Evolutionary conservation across 2,329 filamentous ascomycete genomes (phyloP).

Genomic region (Sclerotinia sclerotiorum): DNA sequence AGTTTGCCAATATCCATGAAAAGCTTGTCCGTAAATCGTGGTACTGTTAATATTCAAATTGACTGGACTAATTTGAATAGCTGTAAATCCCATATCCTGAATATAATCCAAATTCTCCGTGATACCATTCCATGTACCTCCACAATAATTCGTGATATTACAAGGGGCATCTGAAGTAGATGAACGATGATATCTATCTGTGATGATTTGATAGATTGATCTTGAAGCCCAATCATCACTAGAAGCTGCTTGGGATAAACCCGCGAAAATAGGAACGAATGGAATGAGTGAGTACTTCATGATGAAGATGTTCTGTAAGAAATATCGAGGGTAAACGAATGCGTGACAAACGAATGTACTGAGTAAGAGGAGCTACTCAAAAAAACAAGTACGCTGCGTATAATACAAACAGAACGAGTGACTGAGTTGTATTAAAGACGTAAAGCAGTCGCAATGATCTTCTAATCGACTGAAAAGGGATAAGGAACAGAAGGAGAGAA

Average conservation of each 20-base stretch:
- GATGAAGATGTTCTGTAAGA: background rate
- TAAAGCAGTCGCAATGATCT: background rate
- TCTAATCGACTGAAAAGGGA: background rate
- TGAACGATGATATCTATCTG: constrained; percentile 46
- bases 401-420: constrained; percentile 3
- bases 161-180: constrained; percentile 38
- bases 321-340: constrained; percentile 1
- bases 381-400: background rate
- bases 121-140: constrained; percentile 47
- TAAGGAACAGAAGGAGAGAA: background rate
- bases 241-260: constrained; percentile 16
- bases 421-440: constrained; percentile 2
- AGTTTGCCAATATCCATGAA: constrained; percentile 24
- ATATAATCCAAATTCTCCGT: constrained; percentile 47
- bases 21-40: constrained; percentile 28
- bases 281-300: constrained; percentile 20
- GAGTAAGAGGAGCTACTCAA: constrained; percentile 10
- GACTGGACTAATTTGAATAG: constrained; percentile 48
- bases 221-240: constrained; percentile 19
- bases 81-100: constrained; percentile 32
- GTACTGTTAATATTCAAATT: constrained; percentile 42
- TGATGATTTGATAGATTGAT: constrained; percentile 22
- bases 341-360: constrained; percentile 3
- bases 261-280: constrained; percentile 8
- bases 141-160: constrained; percentile 46